These are phyloP conservation scores for Lichtheimia ornata DNA, from an alignment of 371 early-diverging fungal genomes.

Conservation along the genomic window DNA sequence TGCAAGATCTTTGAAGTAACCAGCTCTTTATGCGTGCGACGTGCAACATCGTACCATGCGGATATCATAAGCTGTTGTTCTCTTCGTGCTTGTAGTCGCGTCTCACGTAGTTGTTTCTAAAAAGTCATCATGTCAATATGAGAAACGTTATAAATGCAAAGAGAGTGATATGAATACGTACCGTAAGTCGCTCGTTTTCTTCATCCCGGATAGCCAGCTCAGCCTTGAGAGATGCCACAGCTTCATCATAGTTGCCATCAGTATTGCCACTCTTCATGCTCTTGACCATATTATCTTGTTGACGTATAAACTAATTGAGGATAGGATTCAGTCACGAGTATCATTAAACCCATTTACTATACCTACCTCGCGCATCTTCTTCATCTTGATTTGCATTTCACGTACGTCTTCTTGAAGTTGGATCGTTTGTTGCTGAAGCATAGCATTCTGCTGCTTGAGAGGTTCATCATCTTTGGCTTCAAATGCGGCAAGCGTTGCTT, in stretches of 20 bases:
- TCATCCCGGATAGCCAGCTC: conserved; percentile 63
- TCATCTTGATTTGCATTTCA: conserved; percentile 58
- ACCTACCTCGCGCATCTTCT: conserved; percentile 74
- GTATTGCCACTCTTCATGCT: conserved; percentile 20
- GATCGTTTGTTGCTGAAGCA: conserved; percentile 53
- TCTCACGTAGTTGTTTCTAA: conserved; percentile 60
- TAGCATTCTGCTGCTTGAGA: conserved; percentile 58
- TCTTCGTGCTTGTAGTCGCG: conserved; percentile 56
- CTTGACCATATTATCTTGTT: conserved; percentile 61
- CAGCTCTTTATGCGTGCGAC: conserved; percentile 49
- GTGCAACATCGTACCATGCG: conserved; percentile 73
- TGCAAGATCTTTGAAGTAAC: conserved; percentile 42
- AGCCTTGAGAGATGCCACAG: conserved; percentile 67
- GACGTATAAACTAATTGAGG: conserved; percentile 34
- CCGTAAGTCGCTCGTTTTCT: conserved; percentile 64
- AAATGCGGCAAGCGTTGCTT: conserved; percentile 69
- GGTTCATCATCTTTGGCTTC: conserved; percentile 68
- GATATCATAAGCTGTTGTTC: conserved; percentile 76
- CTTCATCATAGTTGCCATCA: conserved; percentile 60
- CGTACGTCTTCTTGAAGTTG: conserved; percentile 64
- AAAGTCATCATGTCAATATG: neutral
- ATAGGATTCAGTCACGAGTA: too few relatives aligned
- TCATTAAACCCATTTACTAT: too few relatives aligned
- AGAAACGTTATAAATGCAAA: too few relatives aligned
- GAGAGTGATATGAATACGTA: neutral